phyloP scores from a whole-genome alignment of 495 filamentous ascomycete genomes.

The Penicillium pancosmium region DNA sequence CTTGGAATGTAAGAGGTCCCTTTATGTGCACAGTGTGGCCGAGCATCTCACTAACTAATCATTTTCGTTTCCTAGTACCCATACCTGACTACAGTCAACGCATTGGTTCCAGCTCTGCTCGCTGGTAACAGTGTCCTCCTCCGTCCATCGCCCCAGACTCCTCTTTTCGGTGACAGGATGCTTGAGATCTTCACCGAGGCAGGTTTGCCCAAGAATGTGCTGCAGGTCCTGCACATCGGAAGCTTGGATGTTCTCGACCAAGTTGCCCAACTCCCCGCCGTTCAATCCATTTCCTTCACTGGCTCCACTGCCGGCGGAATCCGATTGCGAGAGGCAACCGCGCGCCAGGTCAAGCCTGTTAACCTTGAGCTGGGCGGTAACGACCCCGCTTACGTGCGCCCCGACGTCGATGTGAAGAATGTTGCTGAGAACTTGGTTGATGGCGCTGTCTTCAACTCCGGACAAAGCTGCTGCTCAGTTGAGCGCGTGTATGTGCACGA shows the following conservation, averaged over 20 bases:
- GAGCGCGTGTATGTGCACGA: constrained; percentile 93
- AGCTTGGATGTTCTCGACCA: constrained; percentile 71
- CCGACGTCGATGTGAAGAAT: constrained; percentile 84
- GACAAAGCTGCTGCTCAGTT: constrained; percentile 93
- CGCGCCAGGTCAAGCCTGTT: constrained; percentile 77
- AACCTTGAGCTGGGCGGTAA: constrained; percentile 93
- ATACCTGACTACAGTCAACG: constrained; percentile 89
- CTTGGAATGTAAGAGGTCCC: constrained; percentile 79
- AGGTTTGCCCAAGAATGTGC: constrained; percentile 76
- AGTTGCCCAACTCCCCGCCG: constrained; percentile 71
- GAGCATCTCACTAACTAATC: constrained; percentile 11
- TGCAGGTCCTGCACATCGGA: constrained; percentile 88
- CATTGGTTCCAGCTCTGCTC: constrained; percentile 83
- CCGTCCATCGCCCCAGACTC: constrained; percentile 92
- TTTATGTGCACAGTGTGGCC: constrained; percentile 2
- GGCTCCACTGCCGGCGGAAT: constrained; percentile 88
- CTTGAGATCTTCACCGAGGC: constrained; percentile 74
- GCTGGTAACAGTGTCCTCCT: constrained; percentile 88
- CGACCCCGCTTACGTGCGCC: constrained; percentile 85
- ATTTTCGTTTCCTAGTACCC: constrained; percentile 66
- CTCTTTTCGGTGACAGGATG: constrained; percentile 84
- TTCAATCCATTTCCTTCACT: constrained; percentile 84
- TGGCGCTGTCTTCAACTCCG: constrained; percentile 93
- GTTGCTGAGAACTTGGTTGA: constrained; percentile 93
- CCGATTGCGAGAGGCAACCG: constrained; percentile 77